Evolutionary conservation across 495 filamentous ascomycete genomes (phyloP), one percentile per base, ranked within the genome.

Genomic region (Podospora australis): DNA sequence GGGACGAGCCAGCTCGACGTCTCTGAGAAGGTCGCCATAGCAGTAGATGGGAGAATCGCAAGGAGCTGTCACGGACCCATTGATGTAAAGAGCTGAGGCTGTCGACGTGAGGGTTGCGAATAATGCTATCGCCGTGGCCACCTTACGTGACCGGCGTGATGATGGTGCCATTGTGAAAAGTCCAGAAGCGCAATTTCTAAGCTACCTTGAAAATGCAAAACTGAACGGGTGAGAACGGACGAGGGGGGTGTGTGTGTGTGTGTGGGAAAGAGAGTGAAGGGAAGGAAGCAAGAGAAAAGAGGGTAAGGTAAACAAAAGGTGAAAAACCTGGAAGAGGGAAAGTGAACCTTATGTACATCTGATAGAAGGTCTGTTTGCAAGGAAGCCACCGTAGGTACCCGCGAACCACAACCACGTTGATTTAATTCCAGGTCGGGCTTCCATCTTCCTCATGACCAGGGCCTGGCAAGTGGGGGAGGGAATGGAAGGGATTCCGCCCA

Each of bases 11-110:
- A 74, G 62, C 58, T 76, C 66, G 45, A 76, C 66, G 20, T 68
- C 65, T 40, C 68, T 65, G 14, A 76, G 58, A 28, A 76, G 57
- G 4, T 74, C 71, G 22, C 72, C 72, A 17, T 66, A 61, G 53
- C 72, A 76, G 49, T 76, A 76, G 21, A 76, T 48, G 9, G 70
- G 69, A 24, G 71, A 74, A 47, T 76, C 71, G 47, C 72, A 76
- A 14, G 72, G 70, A 3, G 70, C 60, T 30, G 65, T 67, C 24
- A 67, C 56, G 2, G 68, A 70, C 60, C 71, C 72, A 56, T 73
- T 69, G 52, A 66, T 58, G 59, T 69, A 74, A 16, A 76, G 55
- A 11, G 64, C 68, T 8, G 55, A 30, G 34, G 62, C 58, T 6
- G 44, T 19, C 22, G 54, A 24, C 17, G 49, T 39, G 20, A 56